Percentiles rank a stretch among this genome's conserved stretches.
These are phyloP conservation scores for Ogataea nitratoaversa DNA, from an alignment of 805 yeast genomes.

Conservation along the genomic window DNA sequence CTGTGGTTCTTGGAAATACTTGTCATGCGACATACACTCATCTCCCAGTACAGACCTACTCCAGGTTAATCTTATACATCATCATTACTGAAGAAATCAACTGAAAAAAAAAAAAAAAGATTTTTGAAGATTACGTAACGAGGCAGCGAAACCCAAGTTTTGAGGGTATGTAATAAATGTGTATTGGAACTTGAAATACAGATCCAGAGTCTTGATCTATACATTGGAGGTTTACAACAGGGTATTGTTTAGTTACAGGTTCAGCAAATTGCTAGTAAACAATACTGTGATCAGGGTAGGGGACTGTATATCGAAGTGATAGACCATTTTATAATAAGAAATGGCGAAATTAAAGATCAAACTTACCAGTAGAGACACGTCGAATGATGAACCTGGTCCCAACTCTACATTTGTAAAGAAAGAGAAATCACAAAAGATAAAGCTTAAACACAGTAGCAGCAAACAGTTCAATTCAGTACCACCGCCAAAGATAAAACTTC, in stretches of 20 bases:
- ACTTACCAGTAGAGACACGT: slow-evolving; percentile 9
- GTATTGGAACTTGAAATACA: too few species aligned
- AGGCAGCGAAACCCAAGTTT: too few species aligned
- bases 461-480: slow-evolving; percentile 16
- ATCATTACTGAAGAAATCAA: too few species aligned
- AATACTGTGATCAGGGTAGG: neutral
- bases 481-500: slow-evolving; percentile 8
- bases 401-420: slow-evolving; percentile 2
- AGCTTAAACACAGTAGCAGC: slow-evolving; percentile 7
- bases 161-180: too few species aligned
- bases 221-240: too few species aligned
- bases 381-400: slow-evolving; percentile 1
- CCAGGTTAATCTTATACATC: too few species aligned
- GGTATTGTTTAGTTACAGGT: neutral
- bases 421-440: slow-evolving; percentile 24
- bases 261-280: neutral
- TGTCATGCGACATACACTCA: too few species aligned
- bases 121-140: neutral
- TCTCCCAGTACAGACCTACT: too few species aligned
- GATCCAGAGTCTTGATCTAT: too few species aligned
- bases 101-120: too few species aligned
- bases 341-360: slow-evolving; percentile 26
- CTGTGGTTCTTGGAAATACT: too few species aligned
- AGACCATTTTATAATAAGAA: neutral
- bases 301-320: neutral